A percentile compares a stretch with the other conserved stretches of the same genome.
Evolutionary conservation across 1,139 yeast species (phyloP).

Genomic region (Kodamaea sp.): DNA sequence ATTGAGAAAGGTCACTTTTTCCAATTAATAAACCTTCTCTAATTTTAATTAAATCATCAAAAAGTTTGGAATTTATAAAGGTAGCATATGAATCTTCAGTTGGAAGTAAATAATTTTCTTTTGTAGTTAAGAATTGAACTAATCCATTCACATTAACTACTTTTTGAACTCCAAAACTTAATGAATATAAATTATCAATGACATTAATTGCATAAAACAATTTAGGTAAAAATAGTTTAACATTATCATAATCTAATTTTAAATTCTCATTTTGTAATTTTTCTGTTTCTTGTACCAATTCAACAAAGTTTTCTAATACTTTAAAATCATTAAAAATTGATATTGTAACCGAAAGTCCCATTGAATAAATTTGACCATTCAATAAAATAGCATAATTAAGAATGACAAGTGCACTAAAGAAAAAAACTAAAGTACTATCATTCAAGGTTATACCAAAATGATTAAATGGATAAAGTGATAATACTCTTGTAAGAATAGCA

Average conservation of each 20-base stretch:
- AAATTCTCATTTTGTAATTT: conserved; percentile 6
- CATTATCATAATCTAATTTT: conserved; percentile 27
- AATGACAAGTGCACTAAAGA: conserved; percentile 46
- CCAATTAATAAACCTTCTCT: conserved; percentile 9
- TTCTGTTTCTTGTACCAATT: conserved; percentile 18
- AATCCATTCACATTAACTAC: conserved; percentile 17
- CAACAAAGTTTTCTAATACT: conserved; percentile 39
- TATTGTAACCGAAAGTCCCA: conserved; percentile 51
- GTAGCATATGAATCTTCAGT: neutral
- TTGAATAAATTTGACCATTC: conserved; percentile 55
- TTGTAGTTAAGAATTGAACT: conserved; percentile 16
- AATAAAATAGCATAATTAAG: conserved; percentile 55
- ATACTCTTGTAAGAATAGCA: conserved; percentile 37
- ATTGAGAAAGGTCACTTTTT: neutral
- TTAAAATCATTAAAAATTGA: conserved; percentile 59
- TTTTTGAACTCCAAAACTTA: conserved; percentile 57
- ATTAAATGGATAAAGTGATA: conserved; percentile 43
- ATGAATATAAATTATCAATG: conserved; percentile 53
- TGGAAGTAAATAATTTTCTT: conserved; percentile 14
- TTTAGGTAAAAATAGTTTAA: conserved; percentile 44
- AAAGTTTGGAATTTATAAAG: conserved; percentile 8
- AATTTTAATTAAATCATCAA: conserved; percentile 20
- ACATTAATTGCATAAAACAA: conserved; percentile 46
- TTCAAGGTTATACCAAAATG: conserved; percentile 20
- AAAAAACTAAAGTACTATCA: conserved; percentile 34